These are phyloP conservation scores for Cladosporium sp. DNA, from an alignment of 2,329 filamentous ascomycete species.

Conservation along the genomic window DNA sequence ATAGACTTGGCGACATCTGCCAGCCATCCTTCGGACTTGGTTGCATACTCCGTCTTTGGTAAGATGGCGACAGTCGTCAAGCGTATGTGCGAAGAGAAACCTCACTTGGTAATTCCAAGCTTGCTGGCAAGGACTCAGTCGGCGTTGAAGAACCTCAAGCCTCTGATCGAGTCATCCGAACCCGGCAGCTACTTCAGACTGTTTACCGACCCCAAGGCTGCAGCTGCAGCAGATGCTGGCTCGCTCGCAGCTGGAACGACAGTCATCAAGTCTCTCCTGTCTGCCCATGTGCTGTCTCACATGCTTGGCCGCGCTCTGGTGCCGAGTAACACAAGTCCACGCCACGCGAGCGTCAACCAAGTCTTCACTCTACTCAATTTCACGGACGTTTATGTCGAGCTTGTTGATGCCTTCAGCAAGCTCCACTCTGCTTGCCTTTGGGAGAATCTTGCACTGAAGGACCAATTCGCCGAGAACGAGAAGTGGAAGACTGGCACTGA, in stretches of 20 bases:
- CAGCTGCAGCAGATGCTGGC: slow-evolving; percentile 20
- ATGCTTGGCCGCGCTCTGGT: slow-evolving; percentile 55
- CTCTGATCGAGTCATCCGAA: slow-evolving; percentile 54
- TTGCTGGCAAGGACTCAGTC: slow-evolving; percentile 72
- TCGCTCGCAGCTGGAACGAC: slow-evolving; percentile 61
- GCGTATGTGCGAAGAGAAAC: slow-evolving; percentile 75
- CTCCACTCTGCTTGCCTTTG: slow-evolving; percentile 78
- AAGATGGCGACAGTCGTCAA: slow-evolving; percentile 73
- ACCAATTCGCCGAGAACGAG: slow-evolving; percentile 68
- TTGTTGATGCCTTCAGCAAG: slow-evolving; percentile 73
- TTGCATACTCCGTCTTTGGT: slow-evolving; percentile 65
- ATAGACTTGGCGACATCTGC: slow-evolving; percentile 81
- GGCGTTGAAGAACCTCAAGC: slow-evolving; percentile 66
- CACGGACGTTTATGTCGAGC: slow-evolving; percentile 75
- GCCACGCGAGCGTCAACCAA: slow-evolving; percentile 50
- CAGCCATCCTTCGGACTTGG: slow-evolving; percentile 73
- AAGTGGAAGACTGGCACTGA: slow-evolving; percentile 58
- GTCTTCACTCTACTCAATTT: slow-evolving; percentile 77
- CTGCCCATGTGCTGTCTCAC: slow-evolving; percentile 72
- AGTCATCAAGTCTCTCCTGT: slow-evolving; percentile 75
- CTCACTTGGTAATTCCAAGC: slow-evolving; percentile 78
- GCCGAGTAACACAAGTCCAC: slow-evolving; percentile 14
- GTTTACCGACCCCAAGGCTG: slow-evolving; percentile 17
- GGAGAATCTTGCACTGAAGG: slow-evolving; percentile 77
- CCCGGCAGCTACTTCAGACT: slow-evolving; percentile 22